Evolutionary conservation across 495 filamentous ascomycete species (phyloP), one percentile per base, ranked within the genome.

Genomic region (Penicillium flavigenum): DNA sequence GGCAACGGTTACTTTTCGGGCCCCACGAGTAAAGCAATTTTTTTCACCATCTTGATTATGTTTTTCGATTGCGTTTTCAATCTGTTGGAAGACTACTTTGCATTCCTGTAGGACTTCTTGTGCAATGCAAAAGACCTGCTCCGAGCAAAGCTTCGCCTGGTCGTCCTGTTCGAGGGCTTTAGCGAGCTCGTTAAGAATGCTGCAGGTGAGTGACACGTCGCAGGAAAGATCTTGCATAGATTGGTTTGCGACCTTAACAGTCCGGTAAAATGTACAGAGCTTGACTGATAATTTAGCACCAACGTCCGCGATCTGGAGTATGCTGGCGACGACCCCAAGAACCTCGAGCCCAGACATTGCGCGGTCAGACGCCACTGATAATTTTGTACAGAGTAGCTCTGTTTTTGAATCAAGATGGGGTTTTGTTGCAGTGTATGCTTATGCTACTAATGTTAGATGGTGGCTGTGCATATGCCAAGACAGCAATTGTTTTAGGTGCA

Each of bases 61-160:
- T 14, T 49, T 49, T 0, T 45, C 19, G n/a, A 49, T 49, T 6
- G 11, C 27, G 8, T 34, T 20, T 8, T 49, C 26, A 4, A 73
- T 72, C 29, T 66, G 47, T 36, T 59, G 17, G 50, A 73, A 72
- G 0, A 71, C 58, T 12, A 32, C 43, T 8, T 39, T 54, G 44
- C 69, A 73, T 53, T 69, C 63, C 12, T 56, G 31, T 24, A 71
- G 51, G 8, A 67, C 51, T 11, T 54, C 63, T n/a, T 67, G 49
- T 2, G 65, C 63, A 1, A 62, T 69, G 2, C 24, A 34, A 16
- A 69, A 45, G 0, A 65, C 69, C 46, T 65, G 45, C 11, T 57
- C 19, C 2, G 65, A 70, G 29, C 46, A 64, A 10, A 69, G 48
- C 17, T 59, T 44, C 1, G 46, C 19, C n/a, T 61, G 24, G 16